Evolutionary conservation across 345 rosid genomes (phyloP), one percentile per base, ranked within the genome.

Genomic region (Gossypium turneri): DNA sequence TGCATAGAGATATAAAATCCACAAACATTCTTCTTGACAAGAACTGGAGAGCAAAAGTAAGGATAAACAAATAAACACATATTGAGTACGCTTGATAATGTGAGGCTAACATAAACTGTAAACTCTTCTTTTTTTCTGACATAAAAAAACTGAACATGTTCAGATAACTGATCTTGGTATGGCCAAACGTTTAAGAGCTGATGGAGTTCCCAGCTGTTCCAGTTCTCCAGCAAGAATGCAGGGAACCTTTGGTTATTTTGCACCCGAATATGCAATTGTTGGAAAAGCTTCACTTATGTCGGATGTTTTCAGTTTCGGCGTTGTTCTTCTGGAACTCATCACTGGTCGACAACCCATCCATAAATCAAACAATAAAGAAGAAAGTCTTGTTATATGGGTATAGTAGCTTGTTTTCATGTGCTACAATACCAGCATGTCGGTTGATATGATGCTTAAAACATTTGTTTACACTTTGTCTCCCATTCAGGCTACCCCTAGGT

Each of bases 121-220:
- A 34, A 4, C 41, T 34, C 6, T 34, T 34, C 24, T 34, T 4
- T 4, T 34, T 25, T 68, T 27, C 53, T 68, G 22, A 47, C 43
- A 47, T 13, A 64, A 48, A 2, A 22, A 2, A 62, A 34, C 52
- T 34, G 11, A 72, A 72, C 58, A 64, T 72, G 9, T 81, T 81
- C 90, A 94, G 98, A 92, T 94, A 80, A 94, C 95, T n/a, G 98
- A 94, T 82, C 97, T 94, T 79, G 98, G 98, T 43, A 90, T 94
- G 98, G 98, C 98, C 13, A 92, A 94, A 86, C 81, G 87, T 80
- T 78, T 94, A 62, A 84, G 87, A 69, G 88, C 86, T 17, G 98
- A 94, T 76, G 97, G 90, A 61, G 71, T 83, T 60, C 84, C 95
- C 41, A 94, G 98, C 66, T 82, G 87, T 80, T 87, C 94, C 59